Conservation (phyloP, 768 basidiomycete genomes). For the Suillus brevipes region DNA sequence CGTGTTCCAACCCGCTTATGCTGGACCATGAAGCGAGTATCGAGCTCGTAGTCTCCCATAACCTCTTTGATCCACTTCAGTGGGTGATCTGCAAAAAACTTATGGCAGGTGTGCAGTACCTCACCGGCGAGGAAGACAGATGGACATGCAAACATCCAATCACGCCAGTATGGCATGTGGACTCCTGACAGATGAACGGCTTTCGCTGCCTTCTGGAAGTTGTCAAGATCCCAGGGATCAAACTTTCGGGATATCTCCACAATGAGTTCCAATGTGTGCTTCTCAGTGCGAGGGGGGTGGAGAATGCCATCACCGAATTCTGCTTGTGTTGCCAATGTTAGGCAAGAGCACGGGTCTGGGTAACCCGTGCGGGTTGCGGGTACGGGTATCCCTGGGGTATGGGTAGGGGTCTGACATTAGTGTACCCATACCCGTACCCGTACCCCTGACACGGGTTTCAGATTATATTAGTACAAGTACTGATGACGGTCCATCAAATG, state of each 20-base stretch:
- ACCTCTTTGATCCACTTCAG: conserved; percentile 37
- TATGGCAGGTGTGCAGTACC: conserved; percentile 35
- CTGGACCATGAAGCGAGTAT: conserved; percentile 36
- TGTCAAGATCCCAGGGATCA: conserved; percentile 25
- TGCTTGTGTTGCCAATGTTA: neutral
- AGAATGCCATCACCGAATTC: conserved; percentile 9
- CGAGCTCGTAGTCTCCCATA: conserved; percentile 33
- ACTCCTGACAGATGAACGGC: conserved; percentile 9
- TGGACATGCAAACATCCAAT: conserved; percentile 37
- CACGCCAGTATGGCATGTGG: conserved; percentile 35
- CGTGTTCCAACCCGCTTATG: conserved; percentile 36
- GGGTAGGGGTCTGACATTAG: too few relatives aligned
- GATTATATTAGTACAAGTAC: too few relatives aligned
- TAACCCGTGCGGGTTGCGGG: too few relatives aligned
- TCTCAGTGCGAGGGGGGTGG: neutral
- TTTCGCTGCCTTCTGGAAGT: conserved; percentile 3
- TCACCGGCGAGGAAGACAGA: conserved; percentile 37
- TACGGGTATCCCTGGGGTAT: too few relatives aligned
- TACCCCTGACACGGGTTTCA: too few relatives aligned
- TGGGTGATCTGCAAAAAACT: conserved; percentile 32
- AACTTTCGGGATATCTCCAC: neutral
- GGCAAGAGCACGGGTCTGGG: too few relatives aligned
- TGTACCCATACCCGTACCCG: too few relatives aligned
- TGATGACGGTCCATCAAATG: too few relatives aligned
- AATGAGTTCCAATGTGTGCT: conserved; percentile 1